Base-by-base conservation (phyloP, 495 filamentous ascomycete genomes). In the Neurospora sp. region DNA sequence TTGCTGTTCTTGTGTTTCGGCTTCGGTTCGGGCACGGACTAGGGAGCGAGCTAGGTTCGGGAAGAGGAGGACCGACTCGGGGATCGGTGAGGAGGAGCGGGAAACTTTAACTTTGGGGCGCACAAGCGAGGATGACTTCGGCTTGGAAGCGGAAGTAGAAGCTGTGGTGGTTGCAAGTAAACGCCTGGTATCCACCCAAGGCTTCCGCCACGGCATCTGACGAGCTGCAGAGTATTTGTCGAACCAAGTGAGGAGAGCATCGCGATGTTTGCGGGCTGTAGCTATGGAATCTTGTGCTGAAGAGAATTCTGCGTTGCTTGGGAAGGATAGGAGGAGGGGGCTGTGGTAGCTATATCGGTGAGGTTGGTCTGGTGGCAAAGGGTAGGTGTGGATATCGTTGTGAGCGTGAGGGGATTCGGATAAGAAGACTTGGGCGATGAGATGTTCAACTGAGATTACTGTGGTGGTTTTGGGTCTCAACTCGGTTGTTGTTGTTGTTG, bases 121-220 rank as follows among this genome's bases (percentile, higher is more conserved):
- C n/a, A 53, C 45, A 53, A 22, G n/a, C 8, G 9, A 53, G n/a
- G 20, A 0, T 53, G 45, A 5, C 20, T 2, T 47, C 0, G 44
- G 44, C n/a, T 22, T 53, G n/a, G 45, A 22, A 53, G 9, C 45
- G 45, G 45, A 9, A 22, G 45, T 4, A 8, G n/a, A 5, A 53
- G 45, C 45, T 8, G 20, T 53, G 45, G n/a, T 20, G 9, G 3
- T 53, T 22, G n/a, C 20, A 53, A 14, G 44, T 78, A 73, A 53
- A 72, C 73, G 39, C 6, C 53, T 40, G 14, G 80, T 74, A 39
- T 82, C 72, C 8, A 81, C 70, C 80, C 83, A 86, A 18, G 81
- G 47, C 68, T 85, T 84, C 70, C 82, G 80, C 83, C 83, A 86
- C 4, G 85, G 85, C 83, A 86, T 86, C 47, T 77, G 61, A 35